phyloP scores from a whole-genome alignment of 257 asterid species.

The Petrea volubilis region DNA sequence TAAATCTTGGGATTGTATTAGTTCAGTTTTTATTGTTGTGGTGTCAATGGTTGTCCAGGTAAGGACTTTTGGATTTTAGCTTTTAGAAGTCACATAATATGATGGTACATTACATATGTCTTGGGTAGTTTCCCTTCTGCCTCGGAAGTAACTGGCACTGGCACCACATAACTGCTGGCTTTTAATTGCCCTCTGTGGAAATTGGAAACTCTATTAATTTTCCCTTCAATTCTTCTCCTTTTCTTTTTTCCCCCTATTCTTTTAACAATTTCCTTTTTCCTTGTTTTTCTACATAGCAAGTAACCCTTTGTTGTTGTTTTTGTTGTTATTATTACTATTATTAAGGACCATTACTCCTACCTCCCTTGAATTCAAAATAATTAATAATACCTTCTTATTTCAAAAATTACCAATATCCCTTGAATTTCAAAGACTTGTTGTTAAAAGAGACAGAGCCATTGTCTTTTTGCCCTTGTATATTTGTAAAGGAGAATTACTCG shows the following conservation, averaged over 20 bases:
- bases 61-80: constrained; percentile 30
- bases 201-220: background rate
- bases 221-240: background rate
- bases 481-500: too few species aligned
- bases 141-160: constrained; percentile 27
- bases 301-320: too few species aligned
- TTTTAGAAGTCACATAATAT: constrained; percentile 25
- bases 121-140: constrained; percentile 15
- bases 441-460: too few species aligned
- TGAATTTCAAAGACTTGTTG: too few species aligned
- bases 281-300: too few species aligned
- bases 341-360: too few species aligned
- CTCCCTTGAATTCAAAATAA: too few species aligned
- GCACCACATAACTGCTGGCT: constrained; percentile 35
- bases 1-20: background rate
- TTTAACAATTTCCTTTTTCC: background rate
- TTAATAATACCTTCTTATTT: too few species aligned
- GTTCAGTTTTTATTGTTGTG: constrained; percentile 20
- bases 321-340: too few species aligned
- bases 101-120: constrained; percentile 11
- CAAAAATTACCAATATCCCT: too few species aligned
- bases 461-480: too few species aligned
- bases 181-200: constrained; percentile 15
- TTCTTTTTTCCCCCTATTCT: background rate
- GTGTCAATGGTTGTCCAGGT: constrained; percentile 39